Base-by-base conservation (phyloP, 257 asterid species). In the Solanum pinnatisectum region DNA sequence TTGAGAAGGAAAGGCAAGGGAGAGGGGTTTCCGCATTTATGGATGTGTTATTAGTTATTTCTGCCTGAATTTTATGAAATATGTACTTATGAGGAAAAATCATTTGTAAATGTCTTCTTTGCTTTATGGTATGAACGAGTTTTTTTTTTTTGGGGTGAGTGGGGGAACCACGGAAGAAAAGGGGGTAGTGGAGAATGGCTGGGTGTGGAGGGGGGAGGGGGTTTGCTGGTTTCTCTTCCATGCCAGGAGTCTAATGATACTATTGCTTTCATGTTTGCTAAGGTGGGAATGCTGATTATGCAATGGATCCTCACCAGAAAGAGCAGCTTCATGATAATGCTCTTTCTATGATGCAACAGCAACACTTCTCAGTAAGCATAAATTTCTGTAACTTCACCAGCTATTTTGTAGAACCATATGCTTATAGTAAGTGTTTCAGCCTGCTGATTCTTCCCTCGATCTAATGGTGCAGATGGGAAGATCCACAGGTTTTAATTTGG, bases 271-370 rank as follows among this genome's bases (percentile, higher is more conserved):
- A 92, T 67, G 91, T 88, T 88, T 91, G 88, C 82, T 88, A 91
- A 89, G 98, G 98, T 44, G 93, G 92, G 46, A 89, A 49, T 91
- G 90, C 92, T 72, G 98, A 96, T 46, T 95, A 91, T 88, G 87
- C 94, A 32, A 89, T 94, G 90, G 94, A 91, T 56, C 86, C 93
- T 56, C 95, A 90, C 90, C 98, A 91, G 89, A 95, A 96, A 87
- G 98, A 96, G 82, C 98, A 94, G 84, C 91, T 95, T 77, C 99
- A 94, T 84, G 98, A 94, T 88, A 92, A 44, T 60, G 91, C 93
- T 92, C 76, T 95, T 84, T 93, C 94, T 88, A 91, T 93, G 92
- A 92, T 95, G 94, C 98, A 95, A 87, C 89, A 97, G 77, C 99
- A 93, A 89, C 96, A 95, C 87, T 91, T 94, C 85, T 89, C 96